Evolutionary conservation across 2,329 filamentous ascomycete species (phyloP).

Genomic region (Gremmenia infestans): DNA sequence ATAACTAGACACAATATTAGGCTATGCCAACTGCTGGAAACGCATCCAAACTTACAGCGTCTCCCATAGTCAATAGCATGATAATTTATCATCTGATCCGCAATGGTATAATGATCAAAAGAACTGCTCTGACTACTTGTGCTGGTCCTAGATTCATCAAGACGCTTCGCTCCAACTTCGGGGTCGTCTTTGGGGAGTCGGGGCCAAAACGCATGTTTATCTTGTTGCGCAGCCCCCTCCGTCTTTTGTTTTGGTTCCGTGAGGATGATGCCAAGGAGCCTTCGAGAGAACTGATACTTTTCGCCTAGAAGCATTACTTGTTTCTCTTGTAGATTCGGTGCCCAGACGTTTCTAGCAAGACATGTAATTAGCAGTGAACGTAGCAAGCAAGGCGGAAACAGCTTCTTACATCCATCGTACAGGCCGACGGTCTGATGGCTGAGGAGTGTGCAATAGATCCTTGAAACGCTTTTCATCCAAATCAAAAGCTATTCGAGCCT

Average conservation of each 20-base stretch:
- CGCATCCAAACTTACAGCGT: conserved; percentile 44
- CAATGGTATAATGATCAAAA: conserved; percentile 43
- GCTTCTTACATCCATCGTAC: conserved; percentile 65
- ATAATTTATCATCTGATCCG: conserved; percentile 71
- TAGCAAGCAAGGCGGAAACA: not conserved
- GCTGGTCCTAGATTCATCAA: conserved; percentile 3
- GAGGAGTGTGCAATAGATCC: conserved; percentile 32
- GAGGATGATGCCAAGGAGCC: conserved; percentile 59
- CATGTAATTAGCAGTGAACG: conserved; percentile 5
- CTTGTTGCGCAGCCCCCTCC: not conserved
- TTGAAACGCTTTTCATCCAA: conserved; percentile 40
- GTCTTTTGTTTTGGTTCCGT: conserved; percentile 41
- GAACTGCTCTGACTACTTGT: not conserved
- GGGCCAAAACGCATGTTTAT: conserved; percentile 3
- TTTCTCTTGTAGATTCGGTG: conserved; percentile 54
- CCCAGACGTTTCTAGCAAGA: conserved; percentile 59
- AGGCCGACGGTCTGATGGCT: conserved; percentile 35
- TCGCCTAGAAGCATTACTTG: conserved; percentile 50
- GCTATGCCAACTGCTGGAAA: not conserved
- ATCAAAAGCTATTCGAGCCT: conserved; percentile 52
- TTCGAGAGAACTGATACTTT: conserved; percentile 63
- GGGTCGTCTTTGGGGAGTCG: conserved; percentile 21
- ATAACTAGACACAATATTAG: conserved; percentile 43
- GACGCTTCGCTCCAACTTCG: conserved; percentile 16
- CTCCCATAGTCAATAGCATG: conserved; percentile 66